Base-by-base conservation (phyloP, 176 grass and related monocot species). In the Oryza nivara region DNA sequence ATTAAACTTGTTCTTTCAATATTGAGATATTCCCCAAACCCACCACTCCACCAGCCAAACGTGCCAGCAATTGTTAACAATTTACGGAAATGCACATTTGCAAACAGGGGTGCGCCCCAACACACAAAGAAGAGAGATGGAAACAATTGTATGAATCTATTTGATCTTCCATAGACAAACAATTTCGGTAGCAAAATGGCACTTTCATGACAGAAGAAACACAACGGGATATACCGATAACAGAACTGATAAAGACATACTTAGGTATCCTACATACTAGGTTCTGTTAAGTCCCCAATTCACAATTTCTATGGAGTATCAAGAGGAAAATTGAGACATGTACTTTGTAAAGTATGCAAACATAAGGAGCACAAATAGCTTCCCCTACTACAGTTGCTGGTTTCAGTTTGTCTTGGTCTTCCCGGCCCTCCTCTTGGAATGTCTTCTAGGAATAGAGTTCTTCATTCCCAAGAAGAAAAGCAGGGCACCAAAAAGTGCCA, bases 401-500 rank as follows among this genome's bases (percentile, higher is more conserved):
- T 77, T 80, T 97, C 78, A 92, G 67, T 94, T 94, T 87, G 88
- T 92, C 81, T 97, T 97, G 28, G 87, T 72, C 82, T 97, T 97
- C 49, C 56, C 10, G 43, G 65, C 47, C 82, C 92, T 97, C 74
- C 93, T 92, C 83, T 87, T 97, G 32, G 92, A 74, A 43, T 88
- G 83, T 45, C 92, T 83, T 73, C 70, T 92, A 65, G 90, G 95
- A 82, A 97, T 89, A 16, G 92, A 92, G 75, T 92, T 94, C 88
- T 97, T 92, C 92, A 97, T 94, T 16, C 95, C 95, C 16, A 92
- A 17, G 84, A 97, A 97, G 88, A 97, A 97, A 9, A 94, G 88
- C 35, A 97, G 80, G 3, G 95, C 90, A n/a, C 95, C 95, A 2
- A 97, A 74, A 12, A 92, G 85, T 0, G 95, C 95, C 86, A 97